phyloP scores from a whole-genome alignment of 2,329 filamentous ascomycete genomes.

The Monilinia polystroma region DNA sequence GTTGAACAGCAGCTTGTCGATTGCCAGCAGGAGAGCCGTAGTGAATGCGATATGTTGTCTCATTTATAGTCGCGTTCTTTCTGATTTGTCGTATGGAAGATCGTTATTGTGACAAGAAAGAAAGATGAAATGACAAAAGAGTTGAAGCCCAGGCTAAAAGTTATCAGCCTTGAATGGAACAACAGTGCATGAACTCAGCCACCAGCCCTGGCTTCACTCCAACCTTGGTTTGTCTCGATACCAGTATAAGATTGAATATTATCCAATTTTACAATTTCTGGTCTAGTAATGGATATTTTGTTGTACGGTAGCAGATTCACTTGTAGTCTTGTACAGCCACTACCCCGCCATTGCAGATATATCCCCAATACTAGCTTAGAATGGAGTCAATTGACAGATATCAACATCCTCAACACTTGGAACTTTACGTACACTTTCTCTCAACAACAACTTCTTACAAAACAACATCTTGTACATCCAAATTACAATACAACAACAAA shows the following conservation, averaged over 20 bases:
- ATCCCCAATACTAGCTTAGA: background rate
- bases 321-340: background rate
- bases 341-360: background rate
- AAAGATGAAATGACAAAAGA: too few species aligned
- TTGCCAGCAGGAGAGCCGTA: too few species aligned
- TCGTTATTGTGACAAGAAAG: too few species aligned
- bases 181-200: rapidly evolving
- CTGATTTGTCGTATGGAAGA: too few species aligned
- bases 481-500: background rate
- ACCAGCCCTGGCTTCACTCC: background rate
- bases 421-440: background rate
- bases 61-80: too few species aligned
- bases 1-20: too few species aligned
- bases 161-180: too few species aligned
- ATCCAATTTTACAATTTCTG: background rate
- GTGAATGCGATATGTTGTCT: too few species aligned
- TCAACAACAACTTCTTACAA: background rate
- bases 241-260: rapidly evolving
- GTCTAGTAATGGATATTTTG: too few species aligned
- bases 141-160: too few species aligned
- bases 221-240: background rate
- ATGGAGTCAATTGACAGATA: background rate
- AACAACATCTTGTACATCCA: too few species aligned
- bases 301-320: background rate
- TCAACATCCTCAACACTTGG: background rate